Base-by-base conservation (phyloP, 2,329 filamentous ascomycete species). In the Taxawa tesnikishii region DNA sequence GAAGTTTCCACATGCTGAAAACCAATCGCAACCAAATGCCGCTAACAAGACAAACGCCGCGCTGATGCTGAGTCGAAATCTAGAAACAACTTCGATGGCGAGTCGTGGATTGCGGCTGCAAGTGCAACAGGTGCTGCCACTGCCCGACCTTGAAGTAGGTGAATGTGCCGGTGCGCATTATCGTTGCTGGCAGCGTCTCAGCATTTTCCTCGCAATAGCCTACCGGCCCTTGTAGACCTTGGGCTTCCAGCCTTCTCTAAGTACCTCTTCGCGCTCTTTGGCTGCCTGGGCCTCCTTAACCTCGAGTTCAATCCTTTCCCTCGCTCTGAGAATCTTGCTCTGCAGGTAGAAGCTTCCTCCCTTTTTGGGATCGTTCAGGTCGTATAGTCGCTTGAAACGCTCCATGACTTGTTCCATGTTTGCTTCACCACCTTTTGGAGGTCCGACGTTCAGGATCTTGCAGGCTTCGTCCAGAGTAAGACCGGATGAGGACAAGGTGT, bases 331-430 rank as follows among this genome's bases (percentile, higher is more conserved):
- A 34, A 98, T 75, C 64, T 98, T 98, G 68, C 88, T 96, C 62
- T 98, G 90, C 29, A 98, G 68, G 59, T 98, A 98, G 61, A 98
- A 98, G 50, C 85, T 94, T 32, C 90, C 90, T 21, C 90, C 90
- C 53, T 94, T 94, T 59, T 92, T 70, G 8, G 90, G 88, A 43
- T 98, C 83, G 62, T 98, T 98, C 46, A 74, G 65, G 59, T 98
- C 90, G 55, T 94, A 98, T 29, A 98, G 65, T 43, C 79, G 76
- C 73, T 96, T 96, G 69, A 96, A 98, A 33, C 85, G 72, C 46
- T 80, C 75, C 60, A 81, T 78, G 34, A 94, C 76, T 43, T 79
- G 70, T 47, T 87, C 82, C 54, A 87, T 65, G 53, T 87, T 81
- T 38, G 79, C 70, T 53, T 84, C 70, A 28, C 83, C 84, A 39